These are phyloP conservation scores for Vanrija sp. DNA, from an alignment of 1,284 basidiomycete genomes.

Conservation along the genomic window DNA sequence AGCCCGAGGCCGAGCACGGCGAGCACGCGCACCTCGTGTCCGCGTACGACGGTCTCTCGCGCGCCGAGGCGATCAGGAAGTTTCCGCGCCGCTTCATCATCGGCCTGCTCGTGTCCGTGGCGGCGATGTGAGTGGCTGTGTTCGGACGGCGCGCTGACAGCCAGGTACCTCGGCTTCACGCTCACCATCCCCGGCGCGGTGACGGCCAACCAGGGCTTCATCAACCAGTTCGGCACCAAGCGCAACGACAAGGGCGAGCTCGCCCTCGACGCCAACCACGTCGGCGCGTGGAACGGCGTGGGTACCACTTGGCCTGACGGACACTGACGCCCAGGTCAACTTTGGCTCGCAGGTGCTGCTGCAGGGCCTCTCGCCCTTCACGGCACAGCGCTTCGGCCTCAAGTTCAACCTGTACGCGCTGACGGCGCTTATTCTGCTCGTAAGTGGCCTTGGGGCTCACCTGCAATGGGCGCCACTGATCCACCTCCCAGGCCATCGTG, in stretches of 20 bases:
- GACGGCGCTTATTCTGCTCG: conserved; percentile 1
- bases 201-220: conserved; percentile 5
- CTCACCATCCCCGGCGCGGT: conserved; percentile 6
- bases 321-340: not conserved
- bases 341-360: not conserved
- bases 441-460: not conserved
- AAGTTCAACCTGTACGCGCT: conserved; percentile 1
- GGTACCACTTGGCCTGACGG: no score
- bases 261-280: conserved; percentile 3
- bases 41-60: not conserved
- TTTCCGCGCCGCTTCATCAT: not conserved
- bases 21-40: not conserved
- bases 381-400: not conserved
- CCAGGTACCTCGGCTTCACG: conserved; percentile 15
- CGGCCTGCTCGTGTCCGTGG: conserved; percentile 5
- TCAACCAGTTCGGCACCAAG: conserved; percentile 1
- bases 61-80: not conserved
- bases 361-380: not conserved
- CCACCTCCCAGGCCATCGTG: not conserved
- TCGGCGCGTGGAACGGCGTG: conserved; percentile 4
- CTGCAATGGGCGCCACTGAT: no score
- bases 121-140: conserved; percentile 3
- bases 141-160: no score
- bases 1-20: not conserved
- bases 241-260: not conserved